Conservation (phyloP, 345 rosid genomes). For the Clarkia xantiana region DNA sequence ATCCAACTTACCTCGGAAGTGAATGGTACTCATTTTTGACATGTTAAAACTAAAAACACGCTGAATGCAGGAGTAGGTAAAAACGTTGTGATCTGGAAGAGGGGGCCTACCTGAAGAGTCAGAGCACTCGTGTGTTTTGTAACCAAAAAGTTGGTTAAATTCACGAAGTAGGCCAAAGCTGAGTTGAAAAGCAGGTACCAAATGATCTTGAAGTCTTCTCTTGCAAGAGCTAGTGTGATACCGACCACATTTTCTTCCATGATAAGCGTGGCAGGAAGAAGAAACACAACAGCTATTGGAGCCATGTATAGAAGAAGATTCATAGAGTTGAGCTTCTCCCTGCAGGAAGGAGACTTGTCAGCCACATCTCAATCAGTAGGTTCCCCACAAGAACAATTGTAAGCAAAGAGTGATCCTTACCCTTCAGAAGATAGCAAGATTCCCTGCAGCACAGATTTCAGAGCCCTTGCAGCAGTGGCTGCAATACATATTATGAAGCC, state of each 20-base stretch:
- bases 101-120: constrained; percentile 69
- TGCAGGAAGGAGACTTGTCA: constrained; percentile 9
- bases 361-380: not conserved
- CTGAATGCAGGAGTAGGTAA: too few relatives aligned
- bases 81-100: not conserved
- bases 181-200: constrained; percentile 97
- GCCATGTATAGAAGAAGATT: constrained; percentile 99
- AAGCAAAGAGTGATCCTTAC: constrained; percentile 25
- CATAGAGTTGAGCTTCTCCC: constrained; percentile 99
- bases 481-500: constrained; percentile 89
- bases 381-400: not conserved
- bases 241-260: constrained; percentile 96
- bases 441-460: constrained; percentile 92
- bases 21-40: too few relatives aligned
- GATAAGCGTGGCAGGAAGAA: constrained; percentile 81
- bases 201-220: constrained; percentile 70
- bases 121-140: constrained; percentile 97
- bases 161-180: constrained; percentile 86
- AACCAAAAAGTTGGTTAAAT: constrained; percentile 95
- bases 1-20: too few relatives aligned
- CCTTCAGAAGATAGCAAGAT: constrained; percentile 97
- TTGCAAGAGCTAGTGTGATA: constrained; percentile 82
- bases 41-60: too few relatives aligned
- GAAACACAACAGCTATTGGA: constrained; percentile 83
- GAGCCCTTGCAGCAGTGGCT: constrained; percentile 97